Evolutionary conservation across 2,329 filamentous ascomycete species (phyloP).

Genomic region (Phialemonium atrogriseum): DNA sequence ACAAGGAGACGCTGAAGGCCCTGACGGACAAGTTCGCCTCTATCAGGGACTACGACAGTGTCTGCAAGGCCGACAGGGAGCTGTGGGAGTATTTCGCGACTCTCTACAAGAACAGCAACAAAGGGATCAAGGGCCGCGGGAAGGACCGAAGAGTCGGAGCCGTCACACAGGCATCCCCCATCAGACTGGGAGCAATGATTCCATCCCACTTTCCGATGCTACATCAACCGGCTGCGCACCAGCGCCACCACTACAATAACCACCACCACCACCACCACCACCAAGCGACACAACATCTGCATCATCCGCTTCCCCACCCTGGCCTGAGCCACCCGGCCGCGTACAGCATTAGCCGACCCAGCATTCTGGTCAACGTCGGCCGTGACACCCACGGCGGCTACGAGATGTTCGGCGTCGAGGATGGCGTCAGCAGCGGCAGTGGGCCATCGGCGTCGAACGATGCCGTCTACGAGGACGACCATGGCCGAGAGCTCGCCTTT

Average conservation of each 20-base stretch:
- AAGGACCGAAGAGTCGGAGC: conserved; percentile 63
- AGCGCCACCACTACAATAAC: conserved; percentile 3
- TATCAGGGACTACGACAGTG: conserved; percentile 50
- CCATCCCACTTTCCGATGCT: no score
- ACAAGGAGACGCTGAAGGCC: conserved; percentile 61
- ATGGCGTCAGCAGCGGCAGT: conserved; percentile 25
- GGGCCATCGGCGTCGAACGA: conserved; percentile 24
- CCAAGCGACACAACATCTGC: conserved; percentile 6
- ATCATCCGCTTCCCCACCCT: conserved; percentile 11
- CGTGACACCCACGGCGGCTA: conserved; percentile 27
- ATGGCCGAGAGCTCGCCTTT: conserved; percentile 30
- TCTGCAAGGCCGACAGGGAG: conserved; percentile 62
- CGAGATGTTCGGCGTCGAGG: conserved; percentile 38
- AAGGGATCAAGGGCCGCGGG: conserved; percentile 93
- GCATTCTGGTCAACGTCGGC: conserved; percentile 15
- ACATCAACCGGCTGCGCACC: conserved; percentile 4
- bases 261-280: conserved; percentile 6
- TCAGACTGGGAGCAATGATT: no score
- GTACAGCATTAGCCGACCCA: conserved; percentile 22
- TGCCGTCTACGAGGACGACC: conserved; percentile 36
- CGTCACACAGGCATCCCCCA: conserved; percentile 5
- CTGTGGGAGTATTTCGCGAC: conserved; percentile 77
- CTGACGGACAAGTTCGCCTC: conserved; percentile 65
- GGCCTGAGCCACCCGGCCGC: conserved; percentile 21
- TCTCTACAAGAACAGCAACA: conserved; percentile 97